Evolutionary conservation across 345 rosid genomes (phyloP).

Genomic region (Salix caprea): DNA sequence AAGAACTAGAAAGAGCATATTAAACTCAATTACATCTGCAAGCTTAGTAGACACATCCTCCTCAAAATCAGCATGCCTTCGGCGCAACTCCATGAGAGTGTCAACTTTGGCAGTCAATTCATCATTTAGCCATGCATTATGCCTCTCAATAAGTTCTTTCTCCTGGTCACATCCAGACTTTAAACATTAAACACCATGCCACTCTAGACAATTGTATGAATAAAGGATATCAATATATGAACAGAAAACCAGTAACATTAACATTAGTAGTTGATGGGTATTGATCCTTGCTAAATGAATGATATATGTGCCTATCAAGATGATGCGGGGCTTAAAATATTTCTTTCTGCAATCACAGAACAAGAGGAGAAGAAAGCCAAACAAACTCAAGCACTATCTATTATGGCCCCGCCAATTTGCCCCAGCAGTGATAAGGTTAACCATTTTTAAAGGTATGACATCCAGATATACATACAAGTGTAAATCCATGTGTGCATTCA

Average conservation of each 20-base stretch:
- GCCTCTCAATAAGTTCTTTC: conserved; percentile 86
- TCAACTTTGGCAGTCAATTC: conserved; percentile 76
- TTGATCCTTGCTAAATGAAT: not conserved
- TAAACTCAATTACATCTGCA: conserved; percentile 47
- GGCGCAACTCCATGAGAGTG: conserved; percentile 54
- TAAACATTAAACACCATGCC: not conserved
- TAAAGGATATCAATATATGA: not conserved
- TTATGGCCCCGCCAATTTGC: too few species aligned
- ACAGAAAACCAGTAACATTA: not conserved
- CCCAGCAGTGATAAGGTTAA: too few species aligned
- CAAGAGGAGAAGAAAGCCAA: too few species aligned
- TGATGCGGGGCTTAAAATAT: too few species aligned
- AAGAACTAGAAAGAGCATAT: not conserved
- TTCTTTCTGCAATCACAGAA: too few species aligned
- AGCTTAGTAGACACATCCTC: conserved; percentile 79
- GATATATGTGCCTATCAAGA: too few species aligned
- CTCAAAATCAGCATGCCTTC: conserved; percentile 61
- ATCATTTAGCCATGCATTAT: conserved; percentile 85
- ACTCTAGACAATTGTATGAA: not conserved
- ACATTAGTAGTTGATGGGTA: not conserved
- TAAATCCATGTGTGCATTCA: not conserved
- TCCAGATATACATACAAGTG: not conserved
- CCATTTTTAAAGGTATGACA: too few species aligned
- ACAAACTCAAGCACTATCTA: too few species aligned
- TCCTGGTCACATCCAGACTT: conserved; percentile 48